Base-by-base conservation (phyloP, 2,329 filamentous ascomycete genomes). In the Colletotrichum phormii region DNA sequence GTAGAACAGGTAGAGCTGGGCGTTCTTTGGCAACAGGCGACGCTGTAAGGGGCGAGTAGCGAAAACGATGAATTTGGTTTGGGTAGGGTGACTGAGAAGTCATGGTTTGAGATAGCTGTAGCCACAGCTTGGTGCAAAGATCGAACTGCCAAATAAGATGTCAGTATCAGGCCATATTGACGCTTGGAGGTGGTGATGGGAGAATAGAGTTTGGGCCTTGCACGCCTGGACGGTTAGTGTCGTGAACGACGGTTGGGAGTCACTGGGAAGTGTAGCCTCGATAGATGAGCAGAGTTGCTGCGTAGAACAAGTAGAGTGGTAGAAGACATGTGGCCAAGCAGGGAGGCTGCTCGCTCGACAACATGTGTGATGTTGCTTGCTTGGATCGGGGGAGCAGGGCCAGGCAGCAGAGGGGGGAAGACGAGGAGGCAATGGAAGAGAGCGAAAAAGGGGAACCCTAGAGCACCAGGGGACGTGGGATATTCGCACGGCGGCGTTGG, bases 41-140 rank as follows among this genome's bases (percentile, higher is more conserved):
- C n/a, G 22, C 46, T 33, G 58, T 35, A 57, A 63, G 49, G 46
- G 31, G 24, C 8, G 46, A 15, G 46, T 5, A 51, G 37, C 13
- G 18, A 55, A 42, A 13, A 26, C 26, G 35, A 61, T 8, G 29
- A 22, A 24, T 35, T 54, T 60, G 64, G 46, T 46, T 37, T 59
- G 62, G 61, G 61, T 69, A 24, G 46, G 60, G 55, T 26, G 67
- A 65, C 26, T 42, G 24, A 42, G 33, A 15, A 49, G 18, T 70
- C 54, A 65, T 71, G 35, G 71, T 73, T 71, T 73, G 67, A 73
- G 71, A 73, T 73, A 70, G 71, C 55, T 73, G 51, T 64, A n/a
- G 60, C 60, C 22, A 55, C 18, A 73, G 61, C 46, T 62, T 73
- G 22, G 46, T 58, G 61, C n/a, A 65, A 61, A 73, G 71, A 73